Conservation (phyloP, 805 yeast species). For the Wickerhamomyces bisporus region DNA sequence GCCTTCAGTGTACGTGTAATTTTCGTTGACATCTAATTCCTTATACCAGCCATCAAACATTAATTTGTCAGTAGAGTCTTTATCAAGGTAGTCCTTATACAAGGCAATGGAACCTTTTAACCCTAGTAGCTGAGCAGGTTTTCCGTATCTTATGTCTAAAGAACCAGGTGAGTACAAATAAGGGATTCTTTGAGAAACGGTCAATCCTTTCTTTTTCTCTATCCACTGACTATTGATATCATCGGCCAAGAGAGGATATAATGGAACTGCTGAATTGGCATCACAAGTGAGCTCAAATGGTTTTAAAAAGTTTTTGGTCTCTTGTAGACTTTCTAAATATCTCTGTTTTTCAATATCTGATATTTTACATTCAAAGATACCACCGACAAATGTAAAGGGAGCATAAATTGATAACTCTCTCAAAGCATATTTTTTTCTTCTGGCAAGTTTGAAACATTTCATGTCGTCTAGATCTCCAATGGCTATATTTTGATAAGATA, state of each 20-base stretch:
- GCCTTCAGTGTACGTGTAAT: constrained; percentile 34
- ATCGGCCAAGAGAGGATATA: constrained; percentile 58
- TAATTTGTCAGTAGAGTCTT: constrained; percentile 12
- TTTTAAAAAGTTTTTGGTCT: constrained; percentile 3
- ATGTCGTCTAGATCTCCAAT: constrained; percentile 17
- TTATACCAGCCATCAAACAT: constrained; percentile 39
- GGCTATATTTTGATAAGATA: constrained; percentile 11
- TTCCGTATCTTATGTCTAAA: constrained; percentile 29
- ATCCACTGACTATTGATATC: constrained; percentile 44
- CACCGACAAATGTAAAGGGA: constrained; percentile 62
- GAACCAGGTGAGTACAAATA: constrained; percentile 46
- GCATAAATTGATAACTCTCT: constrained; percentile 41
- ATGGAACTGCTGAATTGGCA: constrained; percentile 33
- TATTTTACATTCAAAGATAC: constrained; percentile 47
- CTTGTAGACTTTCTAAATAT: constrained; percentile 17
- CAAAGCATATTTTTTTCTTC: constrained; percentile 48
- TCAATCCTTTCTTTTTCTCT: constrained; percentile 24
- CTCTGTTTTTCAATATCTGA: constrained; percentile 24
- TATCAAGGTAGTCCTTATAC: constrained; percentile 7
- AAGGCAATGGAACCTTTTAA: constrained; percentile 1
- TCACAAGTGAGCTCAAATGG: constrained; percentile 31
- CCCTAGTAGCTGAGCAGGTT: constrained; percentile 25
- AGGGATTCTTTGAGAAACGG: constrained; percentile 42
- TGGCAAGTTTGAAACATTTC: constrained; percentile 53
- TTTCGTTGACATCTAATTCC: constrained; percentile 44